Evolutionary conservation across 257 asterid genomes (phyloP).

Genomic region (Jasminum sambac): DNA sequence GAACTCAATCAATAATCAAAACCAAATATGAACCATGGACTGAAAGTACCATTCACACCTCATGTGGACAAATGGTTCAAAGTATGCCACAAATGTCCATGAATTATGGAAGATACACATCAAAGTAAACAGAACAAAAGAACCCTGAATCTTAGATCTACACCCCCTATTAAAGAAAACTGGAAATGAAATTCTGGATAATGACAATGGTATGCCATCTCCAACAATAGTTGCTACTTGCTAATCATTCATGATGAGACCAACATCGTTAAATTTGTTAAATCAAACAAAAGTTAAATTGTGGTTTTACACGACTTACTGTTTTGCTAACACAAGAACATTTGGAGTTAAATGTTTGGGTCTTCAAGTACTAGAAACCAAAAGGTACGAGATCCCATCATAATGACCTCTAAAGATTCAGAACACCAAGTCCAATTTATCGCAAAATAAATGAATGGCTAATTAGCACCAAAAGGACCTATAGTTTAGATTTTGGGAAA

Average conservation of each 20-base stretch:
- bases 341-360: no score
- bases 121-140: slow-evolving; percentile 2
- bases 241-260: neutral
- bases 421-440: no score
- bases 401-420: no score
- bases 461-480: no score
- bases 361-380: no score
- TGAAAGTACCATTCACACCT: neutral
- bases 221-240: neutral
- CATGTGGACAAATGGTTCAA: neutral
- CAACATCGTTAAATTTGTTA: neutral
- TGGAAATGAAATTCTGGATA: neutral
- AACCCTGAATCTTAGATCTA: neutral
- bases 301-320: no score
- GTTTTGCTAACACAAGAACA: no score
- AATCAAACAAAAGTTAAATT: neutral
- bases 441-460: no score
- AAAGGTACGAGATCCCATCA: no score
- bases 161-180: neutral
- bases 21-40: neutral
- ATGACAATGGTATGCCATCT: neutral
- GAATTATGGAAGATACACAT: neutral
- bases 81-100: neutral
- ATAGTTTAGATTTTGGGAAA: no score
- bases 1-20: neutral